Conservation (phyloP, 2,329 filamentous ascomycete species). For the Juglanconis oblonga region DNA sequence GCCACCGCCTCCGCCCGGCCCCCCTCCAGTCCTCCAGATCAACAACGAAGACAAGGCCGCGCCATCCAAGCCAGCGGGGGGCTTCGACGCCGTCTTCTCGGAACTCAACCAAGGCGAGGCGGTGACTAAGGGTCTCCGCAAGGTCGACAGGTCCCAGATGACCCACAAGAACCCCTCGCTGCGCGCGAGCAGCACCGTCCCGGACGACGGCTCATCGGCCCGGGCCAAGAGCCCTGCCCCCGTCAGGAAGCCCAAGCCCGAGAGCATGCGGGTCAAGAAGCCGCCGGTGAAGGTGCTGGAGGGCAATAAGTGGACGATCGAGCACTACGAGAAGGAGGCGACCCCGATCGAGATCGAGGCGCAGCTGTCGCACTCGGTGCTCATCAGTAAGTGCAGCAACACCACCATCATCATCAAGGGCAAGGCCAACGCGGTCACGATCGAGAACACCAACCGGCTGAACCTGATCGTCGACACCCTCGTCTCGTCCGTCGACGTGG, state of each 20-base stretch:
- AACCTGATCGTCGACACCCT: constrained; percentile 87
- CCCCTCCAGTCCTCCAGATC: constrained; percentile 63
- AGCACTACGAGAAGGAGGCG: constrained; percentile 81
- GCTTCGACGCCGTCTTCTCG: constrained; percentile 85
- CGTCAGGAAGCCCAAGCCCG: constrained; percentile 81
- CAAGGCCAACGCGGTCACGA: constrained; percentile 94
- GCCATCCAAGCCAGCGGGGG: constrained; percentile 44
- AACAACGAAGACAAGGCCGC: constrained; percentile 43
- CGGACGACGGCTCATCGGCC: constrained; percentile 45
- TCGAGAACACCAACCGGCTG: constrained; percentile 83
- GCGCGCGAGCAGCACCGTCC: constrained; percentile 68
- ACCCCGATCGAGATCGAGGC: constrained; percentile 79
- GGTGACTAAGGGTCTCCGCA: constrained; percentile 86
- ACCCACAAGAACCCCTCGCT: constrained; percentile 96
- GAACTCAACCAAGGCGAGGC: constrained; percentile 84
- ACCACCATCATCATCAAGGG: constrained; percentile 84
- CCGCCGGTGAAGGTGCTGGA: constrained; percentile 75
- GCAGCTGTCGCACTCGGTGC: constrained; percentile 78
- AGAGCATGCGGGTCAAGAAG: constrained; percentile 82
- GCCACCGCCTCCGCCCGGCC: constrained; percentile 68
- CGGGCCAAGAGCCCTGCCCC: constrained; percentile 84
- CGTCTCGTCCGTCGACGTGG: constrained; percentile 87
- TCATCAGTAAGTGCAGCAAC: constrained; percentile 90
- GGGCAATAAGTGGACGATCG: constrained; percentile 92
- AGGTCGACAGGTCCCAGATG: constrained; percentile 94